Evolutionary conservation across 2,329 filamentous ascomycete species (phyloP).

Genomic region (Fusarium clavum): DNA sequence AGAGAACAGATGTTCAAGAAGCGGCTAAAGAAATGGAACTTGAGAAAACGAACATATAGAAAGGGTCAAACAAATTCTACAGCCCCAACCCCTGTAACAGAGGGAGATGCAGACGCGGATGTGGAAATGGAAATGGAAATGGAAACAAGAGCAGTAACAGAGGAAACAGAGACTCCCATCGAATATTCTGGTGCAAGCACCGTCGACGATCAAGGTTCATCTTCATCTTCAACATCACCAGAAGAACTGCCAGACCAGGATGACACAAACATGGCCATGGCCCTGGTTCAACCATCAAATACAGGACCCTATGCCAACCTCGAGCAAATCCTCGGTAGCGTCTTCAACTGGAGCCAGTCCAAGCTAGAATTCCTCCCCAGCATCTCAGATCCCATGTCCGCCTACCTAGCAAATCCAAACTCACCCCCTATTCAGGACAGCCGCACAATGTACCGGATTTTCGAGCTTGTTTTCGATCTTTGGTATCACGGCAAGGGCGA

Average conservation of each 20-base stretch:
- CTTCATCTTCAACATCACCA: conserved; percentile 28
- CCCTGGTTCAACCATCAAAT: conserved; percentile 40
- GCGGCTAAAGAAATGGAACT: conserved; percentile 54
- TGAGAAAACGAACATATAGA: conserved; percentile 53
- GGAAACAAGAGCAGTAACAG: not conserved
- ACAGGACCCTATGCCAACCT: conserved; percentile 47
- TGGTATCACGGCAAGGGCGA: conserved; percentile 52
- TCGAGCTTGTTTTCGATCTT: conserved; percentile 54
- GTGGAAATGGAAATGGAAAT: not conserved
- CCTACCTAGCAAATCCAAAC: conserved; percentile 51
- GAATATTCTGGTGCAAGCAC: conserved; percentile 28
- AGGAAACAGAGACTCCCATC: conserved; percentile 27
- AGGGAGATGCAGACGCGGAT: not conserved
- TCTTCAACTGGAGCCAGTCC: conserved; percentile 51
- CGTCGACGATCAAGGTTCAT: conserved; percentile 27
- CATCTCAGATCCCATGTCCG: conserved; percentile 52
- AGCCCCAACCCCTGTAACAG: conserved; percentile 23
- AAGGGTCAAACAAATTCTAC: conserved; percentile 42
- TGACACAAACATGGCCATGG: conserved; percentile 27
- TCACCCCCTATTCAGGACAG: conserved; percentile 54
- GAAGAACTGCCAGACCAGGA: conserved; percentile 28
- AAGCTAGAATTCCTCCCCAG: conserved; percentile 49
- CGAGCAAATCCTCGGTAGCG: conserved; percentile 51
- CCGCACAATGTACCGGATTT: conserved; percentile 55
- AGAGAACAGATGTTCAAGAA: conserved; percentile 57